Conservation (phyloP, 2,329 filamentous ascomycete species). For the Fusarium napiforme region DNA sequence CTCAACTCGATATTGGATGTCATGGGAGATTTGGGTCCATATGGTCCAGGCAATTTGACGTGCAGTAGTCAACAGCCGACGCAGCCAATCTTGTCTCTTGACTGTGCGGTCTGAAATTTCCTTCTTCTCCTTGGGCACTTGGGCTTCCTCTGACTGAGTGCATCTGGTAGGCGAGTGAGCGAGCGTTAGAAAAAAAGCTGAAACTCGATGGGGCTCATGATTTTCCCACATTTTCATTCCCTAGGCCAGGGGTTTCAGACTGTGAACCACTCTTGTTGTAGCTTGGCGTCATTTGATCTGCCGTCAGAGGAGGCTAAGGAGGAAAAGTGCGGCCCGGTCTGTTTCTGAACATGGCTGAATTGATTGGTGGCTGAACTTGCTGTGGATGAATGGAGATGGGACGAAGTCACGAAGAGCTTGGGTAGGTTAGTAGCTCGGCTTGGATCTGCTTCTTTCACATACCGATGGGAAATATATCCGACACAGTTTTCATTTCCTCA, state of each 20-base stretch:
- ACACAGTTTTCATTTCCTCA: background rate
- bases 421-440: background rate
- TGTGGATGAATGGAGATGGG: background rate
- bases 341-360: slow-evolving; percentile 22
- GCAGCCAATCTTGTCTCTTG: slow-evolving; percentile 18
- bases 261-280: slow-evolving; percentile 23
- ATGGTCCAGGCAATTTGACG: slow-evolving; percentile 40
- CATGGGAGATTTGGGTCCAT: slow-evolving; percentile 9
- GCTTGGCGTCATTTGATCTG: slow-evolving; percentile 33
- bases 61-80: slow-evolving; percentile 34
- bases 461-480: background rate
- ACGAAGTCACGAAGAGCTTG: background rate
- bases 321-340: slow-evolving; percentile 11
- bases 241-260: slow-evolving; percentile 25
- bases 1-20: slow-evolving; percentile 1
- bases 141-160: background rate
- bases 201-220: slow-evolving; percentile 28
- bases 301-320: slow-evolving; percentile 26
- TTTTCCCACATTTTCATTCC: slow-evolving; percentile 10
- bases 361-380: slow-evolving; percentile 13
- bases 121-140: background rate
- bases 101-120: slow-evolving; percentile 6
- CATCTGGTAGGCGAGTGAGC: slow-evolving; percentile 4
- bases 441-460: slow-evolving; percentile 2
- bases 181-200: slow-evolving; percentile 32